Base-by-base conservation (phyloP, 495 filamentous ascomycete species). In the Lasiosphaeriaceae sp. region DNA sequence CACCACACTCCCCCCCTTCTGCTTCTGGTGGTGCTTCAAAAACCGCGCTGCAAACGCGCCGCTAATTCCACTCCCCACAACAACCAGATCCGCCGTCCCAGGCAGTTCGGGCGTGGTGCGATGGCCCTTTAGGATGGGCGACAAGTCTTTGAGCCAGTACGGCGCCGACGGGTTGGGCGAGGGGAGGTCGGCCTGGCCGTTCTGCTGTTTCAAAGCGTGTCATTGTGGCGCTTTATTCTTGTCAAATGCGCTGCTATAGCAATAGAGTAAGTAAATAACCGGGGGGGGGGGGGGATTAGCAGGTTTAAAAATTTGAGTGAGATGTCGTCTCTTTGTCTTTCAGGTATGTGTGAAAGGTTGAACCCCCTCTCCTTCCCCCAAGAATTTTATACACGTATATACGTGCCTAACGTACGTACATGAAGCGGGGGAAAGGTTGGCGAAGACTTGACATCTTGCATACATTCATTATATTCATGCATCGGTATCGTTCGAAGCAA, bases 31-130 rank as follows among this genome's bases (percentile, higher is more conserved):
- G 39, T 39, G 20, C 23, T 50, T 51, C 20, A 96, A 69, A 35
- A 84, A 86, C 16, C 80, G 73, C 2, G 89, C 87, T 2, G 85
- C 84, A 20, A 83, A 84, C 3, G 81, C 73, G 1, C 87, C 89
- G 1, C 87, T 86, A 24, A 92, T 87, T 0, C 89, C 89, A 29
- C 80, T 85, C 26, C 89, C 89, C 8, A 92, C 80, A 14, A 94
- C 82, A 5, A 81, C 72, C 2, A 89, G 79, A 23, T 91, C 79
- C 37, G 90, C 86, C 1, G 78, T 74, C 6, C 64, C 46, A 0
- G 90, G 88, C 2, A 94, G 70, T 1, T 80, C 70, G 4, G 70
- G 49, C 1, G 87, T 90, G 2, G 85, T 81, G 0, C 77, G 71
- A 60, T 89, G 84, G 16, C 80, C 80, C 1, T 84, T 69, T 1